Conservation (phyloP, 139 green algal genomes). For the Haematococcus sp. region DNA sequence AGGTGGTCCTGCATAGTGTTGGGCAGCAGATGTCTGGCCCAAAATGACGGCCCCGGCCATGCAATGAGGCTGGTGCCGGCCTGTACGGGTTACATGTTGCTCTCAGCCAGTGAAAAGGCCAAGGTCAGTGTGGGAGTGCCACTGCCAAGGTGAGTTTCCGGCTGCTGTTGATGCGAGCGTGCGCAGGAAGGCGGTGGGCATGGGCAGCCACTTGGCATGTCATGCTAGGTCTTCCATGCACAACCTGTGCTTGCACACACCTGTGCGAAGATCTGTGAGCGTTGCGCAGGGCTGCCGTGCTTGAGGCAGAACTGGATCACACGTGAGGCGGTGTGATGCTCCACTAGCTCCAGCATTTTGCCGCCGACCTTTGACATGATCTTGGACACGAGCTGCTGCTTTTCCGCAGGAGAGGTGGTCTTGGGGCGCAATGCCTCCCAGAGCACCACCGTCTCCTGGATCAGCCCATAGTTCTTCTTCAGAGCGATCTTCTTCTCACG, state of each 20-base stretch:
- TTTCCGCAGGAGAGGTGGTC: conserved; percentile 39
- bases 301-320: conserved; percentile 86
- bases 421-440: conserved; percentile 72
- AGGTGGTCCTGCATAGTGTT: not conserved
- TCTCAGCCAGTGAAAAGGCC: not conserved
- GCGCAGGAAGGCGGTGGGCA: no score
- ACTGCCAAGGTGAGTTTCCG: no score
- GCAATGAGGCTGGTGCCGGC: conserved; percentile 1
- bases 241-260: no score
- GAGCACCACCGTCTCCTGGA: conserved; percentile 50
- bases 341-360: conserved; percentile 63
- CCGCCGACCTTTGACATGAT: conserved; percentile 62
- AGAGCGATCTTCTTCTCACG: conserved; percentile 35
- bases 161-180: no score
- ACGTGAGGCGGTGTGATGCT: conserved; percentile 73
- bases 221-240: no score
- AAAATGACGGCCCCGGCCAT: conserved; percentile 2
- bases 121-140: no score
- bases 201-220: not conserved
- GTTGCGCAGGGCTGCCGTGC: conserved; percentile 55
- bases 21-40: conserved; percentile 6
- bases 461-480: conserved; percentile 49
- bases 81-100: conserved; percentile 10
- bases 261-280: conserved; percentile 60
- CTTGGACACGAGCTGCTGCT: conserved; percentile 45